Base-by-base conservation (phyloP, 83 land plant species). In the Diphasiastrum complanatum region DNA sequence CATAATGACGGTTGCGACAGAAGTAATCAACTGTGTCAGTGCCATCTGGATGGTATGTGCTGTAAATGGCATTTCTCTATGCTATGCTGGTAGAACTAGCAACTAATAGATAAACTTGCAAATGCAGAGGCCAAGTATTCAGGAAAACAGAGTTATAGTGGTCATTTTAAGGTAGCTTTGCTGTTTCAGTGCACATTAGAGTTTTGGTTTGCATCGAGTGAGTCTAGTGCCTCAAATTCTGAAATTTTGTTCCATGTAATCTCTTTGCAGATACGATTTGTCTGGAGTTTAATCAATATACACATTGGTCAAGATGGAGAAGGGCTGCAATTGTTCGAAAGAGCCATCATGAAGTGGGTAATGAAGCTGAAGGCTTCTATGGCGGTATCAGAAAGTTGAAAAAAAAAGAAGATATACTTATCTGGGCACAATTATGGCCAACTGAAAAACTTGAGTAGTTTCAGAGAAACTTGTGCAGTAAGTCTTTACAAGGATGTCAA, bases 201-300 rank as follows among this genome's bases (percentile, higher is more conserved):
- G n/a, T n/a, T n/a, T n/a, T n/a, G n/a, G n/a, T n/a, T n/a, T n/a
- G n/a, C n/a, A n/a, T n/a, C n/a, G n/a, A n/a, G n/a, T n/a, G n/a
- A n/a, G n/a, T n/a, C n/a, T n/a, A n/a, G n/a, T n/a, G n/a, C n/a
- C n/a, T n/a, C n/a, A n/a, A n/a, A n/a, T n/a, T n/a, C n/a, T n/a
- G n/a, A n/a, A n/a, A n/a, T n/a, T n/a, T n/a, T n/a, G n/a, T n/a
- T n/a, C n/a, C n/a, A n/a, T n/a, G n/a, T n/a, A n/a, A n/a, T n/a
- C n/a, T 37, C 54, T 18, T 65, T 35, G 48, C 84, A 86, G 91
- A 83, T 58, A 76, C 59, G 10, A 65, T 86, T 40, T 57, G 78
- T 24, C 61, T 86, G 22, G 91, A 86, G 69, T 86, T 86, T 76
- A 83, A 81, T 49, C 91, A 86, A 51, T 86, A 86, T 43, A 66